These are phyloP conservation scores for Datisca glomerata DNA, from an alignment of 306 rosid species.

Conservation along the genomic window DNA sequence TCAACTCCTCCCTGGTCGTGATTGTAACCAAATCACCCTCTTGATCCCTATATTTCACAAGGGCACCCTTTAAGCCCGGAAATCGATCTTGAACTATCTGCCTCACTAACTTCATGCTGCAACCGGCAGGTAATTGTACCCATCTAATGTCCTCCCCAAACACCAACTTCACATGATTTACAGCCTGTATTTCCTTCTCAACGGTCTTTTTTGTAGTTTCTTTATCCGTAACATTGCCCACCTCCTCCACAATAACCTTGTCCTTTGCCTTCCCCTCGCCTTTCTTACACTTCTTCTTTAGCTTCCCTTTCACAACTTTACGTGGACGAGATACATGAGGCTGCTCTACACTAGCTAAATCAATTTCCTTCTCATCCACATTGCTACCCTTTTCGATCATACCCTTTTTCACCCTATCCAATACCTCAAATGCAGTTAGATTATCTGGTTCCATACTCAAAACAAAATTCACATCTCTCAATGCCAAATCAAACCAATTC, in stretches of 20 bases:
- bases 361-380: constrained; percentile 48
- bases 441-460: constrained; percentile 58
- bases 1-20: constrained; percentile 45
- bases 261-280: constrained; percentile 31
- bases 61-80: constrained; percentile 65
- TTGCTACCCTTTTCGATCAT: constrained; percentile 47
- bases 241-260: constrained; percentile 30
- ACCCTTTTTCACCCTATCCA: constrained; percentile 36
- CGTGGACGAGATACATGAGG: constrained; percentile 20
- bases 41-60: constrained; percentile 64
- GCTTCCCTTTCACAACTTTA: constrained; percentile 47
- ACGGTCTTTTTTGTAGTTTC: constrained; percentile 17
- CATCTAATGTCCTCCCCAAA: constrained; percentile 79
- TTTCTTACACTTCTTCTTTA: constrained; percentile 38
- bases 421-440: constrained; percentile 42
- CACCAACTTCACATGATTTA: constrained; percentile 55
- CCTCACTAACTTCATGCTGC: constrained; percentile 53
- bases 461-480: constrained; percentile 55
- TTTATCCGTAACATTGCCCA: constrained; percentile 13
- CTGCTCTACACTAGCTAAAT: constrained; percentile 26
- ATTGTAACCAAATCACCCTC: constrained; percentile 88
- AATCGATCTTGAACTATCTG: constrained; percentile 46
- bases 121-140: constrained; percentile 56
- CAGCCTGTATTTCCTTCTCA: constrained; percentile 16
- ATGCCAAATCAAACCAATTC: constrained; percentile 67